These are phyloP conservation scores for Neofusicoccum laricinum DNA, from an alignment of 2,329 filamentous ascomycete genomes.

Conservation along the genomic window DNA sequence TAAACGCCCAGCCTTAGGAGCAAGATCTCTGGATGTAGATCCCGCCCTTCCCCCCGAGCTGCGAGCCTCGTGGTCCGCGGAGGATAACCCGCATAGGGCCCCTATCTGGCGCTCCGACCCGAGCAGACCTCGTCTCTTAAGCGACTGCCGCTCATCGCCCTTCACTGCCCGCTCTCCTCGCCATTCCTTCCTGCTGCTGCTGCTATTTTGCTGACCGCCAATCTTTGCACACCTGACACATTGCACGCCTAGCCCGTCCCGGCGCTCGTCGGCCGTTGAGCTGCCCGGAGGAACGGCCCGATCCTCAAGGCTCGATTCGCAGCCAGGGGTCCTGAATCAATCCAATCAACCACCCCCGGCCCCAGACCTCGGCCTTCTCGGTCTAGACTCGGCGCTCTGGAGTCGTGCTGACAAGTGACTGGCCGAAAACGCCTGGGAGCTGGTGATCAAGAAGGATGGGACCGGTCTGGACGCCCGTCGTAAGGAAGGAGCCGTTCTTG, in stretches of 20 bases:
- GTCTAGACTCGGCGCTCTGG: not conserved
- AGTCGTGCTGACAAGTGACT: not conserved
- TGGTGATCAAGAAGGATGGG: not conserved
- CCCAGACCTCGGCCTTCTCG: not conserved
- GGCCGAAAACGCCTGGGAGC: not conserved
- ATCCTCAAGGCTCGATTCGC: not conserved
- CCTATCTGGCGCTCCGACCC: not conserved
- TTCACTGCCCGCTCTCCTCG: not conserved
- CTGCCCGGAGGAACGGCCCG: not conserved
- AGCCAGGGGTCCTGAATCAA: not conserved
- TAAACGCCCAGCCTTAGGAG: not conserved
- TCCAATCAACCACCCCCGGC: not conserved
- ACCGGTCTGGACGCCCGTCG: not conserved
- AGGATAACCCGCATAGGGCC: not conserved
- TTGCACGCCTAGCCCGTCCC: not conserved
- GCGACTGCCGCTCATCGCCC: not conserved
- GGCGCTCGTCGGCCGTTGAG: not conserved
- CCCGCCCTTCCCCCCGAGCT: constrained; percentile 7
- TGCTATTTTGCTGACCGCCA: not conserved
- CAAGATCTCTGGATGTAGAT: constrained; percentile 3
- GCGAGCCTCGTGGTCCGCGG: not conserved
- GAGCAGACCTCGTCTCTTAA: not conserved
- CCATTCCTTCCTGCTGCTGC: not conserved
- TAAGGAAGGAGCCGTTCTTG: not conserved
- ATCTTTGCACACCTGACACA: not conserved